phyloP scores from a whole-genome alignment of 192 early-diverging fungal species.

The Spinellus fusiger region DNA sequence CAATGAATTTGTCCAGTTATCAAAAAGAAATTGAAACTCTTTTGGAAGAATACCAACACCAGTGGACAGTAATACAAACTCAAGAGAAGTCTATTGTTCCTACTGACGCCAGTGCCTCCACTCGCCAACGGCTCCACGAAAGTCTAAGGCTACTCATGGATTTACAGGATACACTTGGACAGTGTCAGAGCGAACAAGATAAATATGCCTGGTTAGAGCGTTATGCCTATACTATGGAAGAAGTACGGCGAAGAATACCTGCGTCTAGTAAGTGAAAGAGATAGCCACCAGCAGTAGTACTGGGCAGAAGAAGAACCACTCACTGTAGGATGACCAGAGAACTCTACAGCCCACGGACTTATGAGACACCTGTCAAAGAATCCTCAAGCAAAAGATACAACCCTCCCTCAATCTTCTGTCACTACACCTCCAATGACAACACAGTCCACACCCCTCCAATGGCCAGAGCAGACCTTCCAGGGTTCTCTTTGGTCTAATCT shows the following conservation, averaged over 20 bases:
- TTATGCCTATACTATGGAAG: constrained; percentile 9
- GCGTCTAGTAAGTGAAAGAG: background rate
- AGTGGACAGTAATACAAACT: background rate
- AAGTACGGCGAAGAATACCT: background rate
- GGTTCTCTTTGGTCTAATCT: background rate
- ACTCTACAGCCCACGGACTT: background rate
- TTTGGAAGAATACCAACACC: background rate
- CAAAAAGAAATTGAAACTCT: background rate
- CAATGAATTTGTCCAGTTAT: background rate
- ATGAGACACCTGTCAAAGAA: background rate
- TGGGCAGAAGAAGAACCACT: background rate
- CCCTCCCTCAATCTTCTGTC: background rate
- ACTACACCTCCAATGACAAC: constrained; percentile 1
- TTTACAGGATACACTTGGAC: constrained; percentile 23
- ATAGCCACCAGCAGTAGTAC: background rate
- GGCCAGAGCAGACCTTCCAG: background rate
- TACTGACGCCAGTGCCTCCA: background rate
- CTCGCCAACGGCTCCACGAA: constrained; percentile 9
- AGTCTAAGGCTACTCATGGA: constrained; percentile 22
- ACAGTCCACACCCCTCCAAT: background rate
- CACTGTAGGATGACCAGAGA: background rate
- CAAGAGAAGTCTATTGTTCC: background rate
- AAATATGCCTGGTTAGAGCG: background rate
- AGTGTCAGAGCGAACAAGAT: background rate
- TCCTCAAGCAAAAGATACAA: background rate